A percentile compares a stretch with the other conserved stretches of the same genome.
Evolutionary conservation across 176 grass and related monocot genomes (phyloP).

Genomic region (Raddia guianensis): DNA sequence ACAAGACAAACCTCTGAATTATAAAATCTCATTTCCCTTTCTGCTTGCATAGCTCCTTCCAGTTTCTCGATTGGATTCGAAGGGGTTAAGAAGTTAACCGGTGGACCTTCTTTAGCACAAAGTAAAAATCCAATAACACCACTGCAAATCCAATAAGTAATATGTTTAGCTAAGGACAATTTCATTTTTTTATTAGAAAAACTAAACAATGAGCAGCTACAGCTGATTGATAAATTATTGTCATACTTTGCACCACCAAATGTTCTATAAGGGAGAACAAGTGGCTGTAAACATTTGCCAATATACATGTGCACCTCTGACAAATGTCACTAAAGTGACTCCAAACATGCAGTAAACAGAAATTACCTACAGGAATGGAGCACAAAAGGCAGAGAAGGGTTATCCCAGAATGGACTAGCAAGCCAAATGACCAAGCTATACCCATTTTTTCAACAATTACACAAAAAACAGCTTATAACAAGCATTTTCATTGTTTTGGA

Average conservation of each 20-base stretch:
- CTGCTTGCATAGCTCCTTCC: constrained; percentile 49
- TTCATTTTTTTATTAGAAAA: no score
- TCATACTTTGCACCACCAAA: neutral
- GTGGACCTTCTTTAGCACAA: constrained; percentile 67
- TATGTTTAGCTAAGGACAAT: constrained; percentile 4
- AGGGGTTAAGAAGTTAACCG: constrained; percentile 73
- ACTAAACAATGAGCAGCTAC: neutral
- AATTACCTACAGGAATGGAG: neutral
- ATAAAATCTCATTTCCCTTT: constrained; percentile 82
- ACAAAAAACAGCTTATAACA: neutral
- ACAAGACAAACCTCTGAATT: constrained; percentile 68
- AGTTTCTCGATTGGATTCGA: constrained; percentile 60
- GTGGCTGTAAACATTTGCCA: neutral
- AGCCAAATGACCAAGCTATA: neutral
- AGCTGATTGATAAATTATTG: neutral
- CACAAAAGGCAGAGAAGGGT: neutral
- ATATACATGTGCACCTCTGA: neutral
- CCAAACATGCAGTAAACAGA: neutral
- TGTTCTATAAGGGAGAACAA: neutral
- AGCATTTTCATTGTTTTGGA: neutral
- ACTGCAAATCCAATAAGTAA: constrained; percentile 47
- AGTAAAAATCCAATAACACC: constrained; percentile 95
- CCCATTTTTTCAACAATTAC: neutral
- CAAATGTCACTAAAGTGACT: neutral
- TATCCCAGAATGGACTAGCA: neutral